A percentile compares a stretch with the other conserved stretches of the same genome.
phyloP scores from a whole-genome alignment of 371 early-diverging fungal species.

The Sporodiniella umbellata region DNA sequence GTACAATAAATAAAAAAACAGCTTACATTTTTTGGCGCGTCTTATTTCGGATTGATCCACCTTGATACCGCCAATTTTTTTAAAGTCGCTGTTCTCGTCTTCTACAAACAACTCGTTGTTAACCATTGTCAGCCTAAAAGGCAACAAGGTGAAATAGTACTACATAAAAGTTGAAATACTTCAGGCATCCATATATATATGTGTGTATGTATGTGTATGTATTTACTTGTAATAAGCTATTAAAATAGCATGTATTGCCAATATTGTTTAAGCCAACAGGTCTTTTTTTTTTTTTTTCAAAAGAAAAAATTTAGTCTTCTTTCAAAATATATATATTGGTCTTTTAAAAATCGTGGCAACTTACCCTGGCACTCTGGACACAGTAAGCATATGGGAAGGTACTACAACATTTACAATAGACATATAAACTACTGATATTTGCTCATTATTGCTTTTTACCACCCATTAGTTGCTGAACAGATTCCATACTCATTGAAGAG shows the following conservation, averaged over 20 bases:
- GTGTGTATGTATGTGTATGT: no score
- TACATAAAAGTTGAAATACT: conserved; percentile 30
- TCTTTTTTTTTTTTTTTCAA: conserved; percentile 13
- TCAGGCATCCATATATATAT: background rate
- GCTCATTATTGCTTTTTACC: conserved; percentile 2
- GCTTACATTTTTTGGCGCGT: conserved; percentile 48
- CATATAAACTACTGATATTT: background rate
- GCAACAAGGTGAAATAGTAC: conserved; percentile 72
- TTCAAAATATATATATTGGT: background rate
- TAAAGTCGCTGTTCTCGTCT: conserved; percentile 52
- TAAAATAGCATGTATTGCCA: conserved; percentile 93
- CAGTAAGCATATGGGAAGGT: conserved; percentile 15
- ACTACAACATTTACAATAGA: conserved; percentile 2
- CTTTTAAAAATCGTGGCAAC: background rate
- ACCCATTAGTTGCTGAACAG: conserved; percentile 13
- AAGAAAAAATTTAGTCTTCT: background rate
- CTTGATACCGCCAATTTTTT: conserved; percentile 58
- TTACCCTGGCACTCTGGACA: conserved; percentile 6
- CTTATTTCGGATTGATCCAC: conserved; percentile 53
- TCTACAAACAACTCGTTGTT: conserved; percentile 48
- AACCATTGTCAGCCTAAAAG: conserved; percentile 62
- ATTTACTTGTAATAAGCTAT: conserved; percentile 68
- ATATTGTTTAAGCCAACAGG: conserved; percentile 80
- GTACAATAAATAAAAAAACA: background rate
- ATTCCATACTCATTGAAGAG: background rate